These are phyloP conservation scores for Tolypocladium amazonense DNA, from an alignment of 2,329 filamentous ascomycete genomes.

Conservation along the genomic window DNA sequence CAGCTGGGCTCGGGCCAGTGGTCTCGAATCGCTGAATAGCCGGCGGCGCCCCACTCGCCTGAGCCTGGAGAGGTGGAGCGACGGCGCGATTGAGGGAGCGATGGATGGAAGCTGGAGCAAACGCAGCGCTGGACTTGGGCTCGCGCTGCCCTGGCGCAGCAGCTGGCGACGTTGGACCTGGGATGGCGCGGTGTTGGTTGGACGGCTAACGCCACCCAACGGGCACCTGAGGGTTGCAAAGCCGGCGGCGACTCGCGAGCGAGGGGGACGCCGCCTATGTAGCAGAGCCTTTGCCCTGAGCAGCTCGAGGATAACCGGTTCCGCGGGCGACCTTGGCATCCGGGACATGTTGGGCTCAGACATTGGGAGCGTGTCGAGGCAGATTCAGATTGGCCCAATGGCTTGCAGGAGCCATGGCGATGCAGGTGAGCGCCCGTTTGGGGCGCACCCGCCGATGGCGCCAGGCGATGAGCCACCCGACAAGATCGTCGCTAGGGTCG, in stretches of 20 bases:
- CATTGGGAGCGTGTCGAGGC: neutral
- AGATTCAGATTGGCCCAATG: neutral
- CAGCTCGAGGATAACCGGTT: neutral
- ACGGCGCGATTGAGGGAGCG: neutral
- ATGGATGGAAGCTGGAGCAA: neutral
- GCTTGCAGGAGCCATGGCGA: neutral
- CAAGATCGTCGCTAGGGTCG: neutral
- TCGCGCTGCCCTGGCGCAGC: neutral
- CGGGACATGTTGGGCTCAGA: neutral
- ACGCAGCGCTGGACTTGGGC: too few relatives aligned
- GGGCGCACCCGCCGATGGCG: neutral
- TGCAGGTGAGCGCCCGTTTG: neutral
- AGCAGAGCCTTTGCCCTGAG: neutral
- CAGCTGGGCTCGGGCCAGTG: neutral
- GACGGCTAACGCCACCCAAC: neutral
- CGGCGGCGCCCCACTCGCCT: neutral
- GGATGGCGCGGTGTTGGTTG: neutral
- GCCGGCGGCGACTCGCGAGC: neutral
- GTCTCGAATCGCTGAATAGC: neutral
- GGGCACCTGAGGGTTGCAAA: neutral
- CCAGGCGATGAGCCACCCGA: neutral
- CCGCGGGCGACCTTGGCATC: neutral
- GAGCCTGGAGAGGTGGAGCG: neutral
- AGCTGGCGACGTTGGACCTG: neutral
- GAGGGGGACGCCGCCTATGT: neutral